These are phyloP conservation scores for Panaeolus papilionaceus DNA, from an alignment of 768 basidiomycete genomes.

Conservation along the genomic window DNA sequence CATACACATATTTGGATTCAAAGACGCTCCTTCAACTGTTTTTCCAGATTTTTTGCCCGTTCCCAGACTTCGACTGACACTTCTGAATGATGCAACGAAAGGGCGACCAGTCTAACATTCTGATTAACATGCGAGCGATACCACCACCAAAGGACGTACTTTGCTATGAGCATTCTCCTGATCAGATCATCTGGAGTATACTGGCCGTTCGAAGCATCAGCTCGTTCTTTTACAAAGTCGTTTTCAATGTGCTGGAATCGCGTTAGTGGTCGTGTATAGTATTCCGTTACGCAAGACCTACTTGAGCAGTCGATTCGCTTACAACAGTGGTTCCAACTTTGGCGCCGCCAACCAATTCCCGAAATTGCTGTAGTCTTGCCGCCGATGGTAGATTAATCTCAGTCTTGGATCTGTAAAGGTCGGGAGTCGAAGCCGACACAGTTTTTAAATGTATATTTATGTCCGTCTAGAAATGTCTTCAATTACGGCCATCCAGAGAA, in stretches of 20 bases:
- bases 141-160: constrained; percentile 47
- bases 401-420: constrained; percentile 56
- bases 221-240: constrained; percentile 65
- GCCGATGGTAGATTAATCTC: constrained; percentile 50
- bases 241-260: constrained; percentile 70
- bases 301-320: constrained; percentile 63
- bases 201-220: constrained; percentile 36
- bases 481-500: background rate
- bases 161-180: constrained; percentile 70
- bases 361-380: constrained; percentile 59
- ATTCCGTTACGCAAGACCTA: constrained; percentile 32
- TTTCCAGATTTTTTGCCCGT: constrained; percentile 64
- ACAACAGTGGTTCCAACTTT: constrained; percentile 62
- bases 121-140: constrained; percentile 15
- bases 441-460: constrained; percentile 53
- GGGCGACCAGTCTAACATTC: constrained; percentile 59
- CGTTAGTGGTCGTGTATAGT: background rate
- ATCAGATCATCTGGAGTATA: constrained; percentile 67
- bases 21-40: constrained; percentile 38
- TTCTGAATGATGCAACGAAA: constrained; percentile 61
- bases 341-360: constrained; percentile 66
- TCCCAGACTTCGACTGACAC: constrained; percentile 70
- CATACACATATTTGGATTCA: constrained; percentile 9
- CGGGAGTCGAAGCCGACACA: constrained; percentile 28
- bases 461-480: constrained; percentile 54